A percentile compares a stretch with the other conserved stretches of the same genome.
These are phyloP conservation scores for Holtermannia corniformis DNA, from an alignment of 768 basidiomycete species.

Conservation along the genomic window DNA sequence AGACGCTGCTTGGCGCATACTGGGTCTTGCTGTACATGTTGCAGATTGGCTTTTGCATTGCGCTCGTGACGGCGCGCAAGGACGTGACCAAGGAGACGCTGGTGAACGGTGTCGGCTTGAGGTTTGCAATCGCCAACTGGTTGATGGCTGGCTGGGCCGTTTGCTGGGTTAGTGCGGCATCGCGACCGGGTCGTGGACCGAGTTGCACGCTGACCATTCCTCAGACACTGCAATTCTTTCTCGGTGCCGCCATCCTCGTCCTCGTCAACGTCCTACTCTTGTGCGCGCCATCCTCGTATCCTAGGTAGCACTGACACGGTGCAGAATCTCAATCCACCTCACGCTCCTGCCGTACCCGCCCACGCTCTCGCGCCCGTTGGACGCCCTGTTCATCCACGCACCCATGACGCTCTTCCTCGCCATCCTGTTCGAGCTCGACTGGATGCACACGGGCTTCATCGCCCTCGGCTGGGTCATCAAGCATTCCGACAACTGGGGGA, in stretches of 20 bases:
- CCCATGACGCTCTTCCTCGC: slow-evolving; percentile 51
- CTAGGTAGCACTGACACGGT: neutral
- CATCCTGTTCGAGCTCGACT: slow-evolving; percentile 57
- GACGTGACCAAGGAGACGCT: slow-evolving; percentile 70
- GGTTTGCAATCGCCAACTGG: slow-evolving; percentile 70
- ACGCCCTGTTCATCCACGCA: slow-evolving; percentile 74
- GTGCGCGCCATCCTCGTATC: slow-evolving; percentile 15
- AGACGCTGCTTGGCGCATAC: slow-evolving; percentile 38
- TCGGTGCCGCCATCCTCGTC: slow-evolving; percentile 63
- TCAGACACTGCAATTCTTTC: slow-evolving; percentile 64
- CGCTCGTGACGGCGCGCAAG: slow-evolving; percentile 62
- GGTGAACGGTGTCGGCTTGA: slow-evolving; percentile 67
- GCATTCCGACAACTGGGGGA: slow-evolving; percentile 50
- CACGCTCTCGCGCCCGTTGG: slow-evolving; percentile 49
- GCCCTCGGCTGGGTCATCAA: slow-evolving; percentile 57
- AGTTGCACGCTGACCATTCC: neutral
- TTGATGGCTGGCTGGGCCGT: slow-evolving; percentile 71
- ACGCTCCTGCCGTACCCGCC: slow-evolving; percentile 60
- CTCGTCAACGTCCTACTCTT: slow-evolving; percentile 61
- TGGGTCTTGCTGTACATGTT: slow-evolving; percentile 39
- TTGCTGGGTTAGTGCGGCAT: slow-evolving; percentile 56
- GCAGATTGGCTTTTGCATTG: slow-evolving; percentile 65
- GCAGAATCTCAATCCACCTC: slow-evolving; percentile 61
- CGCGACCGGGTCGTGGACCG: too few relatives aligned
- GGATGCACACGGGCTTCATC: slow-evolving; percentile 55